Evolutionary conservation across 2,329 filamentous ascomycete genomes (phyloP), one percentile per base, ranked within the genome.

Genomic region (Colletotrichum sp.): DNA sequence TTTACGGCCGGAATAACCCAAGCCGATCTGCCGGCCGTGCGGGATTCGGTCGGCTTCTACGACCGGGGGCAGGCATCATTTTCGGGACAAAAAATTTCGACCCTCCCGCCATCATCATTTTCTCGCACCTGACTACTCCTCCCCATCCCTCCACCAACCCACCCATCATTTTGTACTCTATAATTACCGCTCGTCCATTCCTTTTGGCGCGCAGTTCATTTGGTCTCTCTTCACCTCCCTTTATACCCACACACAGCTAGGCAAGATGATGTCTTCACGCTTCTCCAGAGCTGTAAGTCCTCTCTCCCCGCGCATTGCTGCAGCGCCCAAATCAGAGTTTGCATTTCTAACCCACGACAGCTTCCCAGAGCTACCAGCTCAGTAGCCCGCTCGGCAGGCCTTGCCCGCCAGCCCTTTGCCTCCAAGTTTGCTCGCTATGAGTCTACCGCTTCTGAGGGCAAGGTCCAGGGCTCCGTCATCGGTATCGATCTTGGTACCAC

Each of bases 401-500:
- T 91, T 83, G 87, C 93, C 84, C 93, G 93, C 88, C 91, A 93
- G 81, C 93, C 95, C 79, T 86, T 95, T 82, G 90, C 90, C 79
- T 92, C 94, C 79, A 92, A 92, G 82, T 95, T 96, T 85, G 92
- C 93, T 83, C 91, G 94, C 82, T 95, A 94, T 89, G 94, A 94
- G 86, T 94, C 93, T 55, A 94, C 94, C 80, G 81, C 84, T 66
- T 80, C 80, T 52, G 93, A 94, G 79, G 92, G 91, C 82, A 98
- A 98, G 92, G 95, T 98, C 77, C 95, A 96, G 89, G 97, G 97
- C 84, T 89, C 95, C 83, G 96, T 98, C 86, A 98, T 98, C 83
- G 97, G 97, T 93, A 98, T 98, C 85, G 96, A 98, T 91, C 89
- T 98, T 83, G 96, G 96, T 84, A 98, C 96, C 84, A 98, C 96